Evolutionary conservation across 257 asterid species (phyloP).

Genomic region (Datura wrightii): DNA sequence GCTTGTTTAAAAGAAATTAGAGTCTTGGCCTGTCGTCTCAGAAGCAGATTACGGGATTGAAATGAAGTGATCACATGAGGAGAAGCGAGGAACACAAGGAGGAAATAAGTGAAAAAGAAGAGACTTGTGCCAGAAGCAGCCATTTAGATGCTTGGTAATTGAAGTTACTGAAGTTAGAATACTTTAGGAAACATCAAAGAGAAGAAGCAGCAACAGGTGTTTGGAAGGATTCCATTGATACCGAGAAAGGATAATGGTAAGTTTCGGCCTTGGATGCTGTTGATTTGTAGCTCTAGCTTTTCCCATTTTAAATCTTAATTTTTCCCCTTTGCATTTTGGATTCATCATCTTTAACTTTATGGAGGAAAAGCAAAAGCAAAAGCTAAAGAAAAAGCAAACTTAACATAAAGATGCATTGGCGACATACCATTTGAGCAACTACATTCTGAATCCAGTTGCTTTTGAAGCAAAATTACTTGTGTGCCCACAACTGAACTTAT

Average conservation of each 20-base stretch:
- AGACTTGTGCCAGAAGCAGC: slow-evolving; percentile 27
- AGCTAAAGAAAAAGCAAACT: slow-evolving; percentile 38
- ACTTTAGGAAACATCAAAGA: background rate
- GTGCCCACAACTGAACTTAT: slow-evolving; percentile 20
- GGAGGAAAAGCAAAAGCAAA: slow-evolving; percentile 46
- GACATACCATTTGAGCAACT: slow-evolving; percentile 33
- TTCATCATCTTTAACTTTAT: slow-evolving; percentile 53
- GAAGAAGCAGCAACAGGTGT: slow-evolving; percentile 23
- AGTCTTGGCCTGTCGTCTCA: slow-evolving; percentile 45
- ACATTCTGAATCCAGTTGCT: slow-evolving; percentile 12
- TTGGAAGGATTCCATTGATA: slow-evolving; percentile 31
- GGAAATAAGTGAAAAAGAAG: slow-evolving; percentile 29
- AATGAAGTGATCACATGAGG: background rate
- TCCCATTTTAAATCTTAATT: background rate
- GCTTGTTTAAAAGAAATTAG: slow-evolving; percentile 40
- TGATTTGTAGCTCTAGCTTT: slow-evolving; percentile 28
- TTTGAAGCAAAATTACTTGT: slow-evolving; percentile 21
- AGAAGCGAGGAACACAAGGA: slow-evolving; percentile 33
- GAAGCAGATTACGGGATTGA: slow-evolving; percentile 35
- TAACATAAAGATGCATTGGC: slow-evolving; percentile 47
- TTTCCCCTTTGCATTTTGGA: slow-evolving; percentile 33
- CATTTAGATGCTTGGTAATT: slow-evolving; percentile 34
- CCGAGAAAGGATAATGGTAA: slow-evolving; percentile 1
- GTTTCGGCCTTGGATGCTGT: slow-evolving; percentile 34
- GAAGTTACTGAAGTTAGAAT: background rate